phyloP scores from a whole-genome alignment of 2,329 filamentous ascomycete species.

The Orbilia brochopaga region DNA sequence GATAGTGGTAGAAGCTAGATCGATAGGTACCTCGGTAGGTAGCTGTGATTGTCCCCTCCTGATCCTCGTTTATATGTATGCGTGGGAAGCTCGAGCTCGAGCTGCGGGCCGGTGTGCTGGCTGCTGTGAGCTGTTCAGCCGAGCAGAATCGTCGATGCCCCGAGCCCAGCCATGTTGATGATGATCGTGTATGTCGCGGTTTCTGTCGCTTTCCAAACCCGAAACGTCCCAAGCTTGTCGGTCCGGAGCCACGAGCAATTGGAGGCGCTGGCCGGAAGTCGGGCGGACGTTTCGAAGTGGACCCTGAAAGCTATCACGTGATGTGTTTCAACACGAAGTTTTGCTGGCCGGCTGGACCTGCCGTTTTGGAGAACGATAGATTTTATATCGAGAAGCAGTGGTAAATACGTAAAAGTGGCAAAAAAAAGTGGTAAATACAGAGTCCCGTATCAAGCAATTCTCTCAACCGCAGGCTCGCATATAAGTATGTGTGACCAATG shows the following conservation, averaged over 20 bases:
- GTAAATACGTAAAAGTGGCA: neutral
- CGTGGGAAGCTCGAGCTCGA: slow-evolving; percentile 22
- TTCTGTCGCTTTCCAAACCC: slow-evolving; percentile 38
- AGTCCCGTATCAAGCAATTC: neutral
- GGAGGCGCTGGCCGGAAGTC: slow-evolving; percentile 34
- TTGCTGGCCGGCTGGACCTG: slow-evolving; percentile 18
- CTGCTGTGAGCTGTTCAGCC: slow-evolving; percentile 26
- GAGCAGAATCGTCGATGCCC: slow-evolving; percentile 24
- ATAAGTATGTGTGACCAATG: neutral
- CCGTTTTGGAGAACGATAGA: neutral
- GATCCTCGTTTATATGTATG: slow-evolving; percentile 24
- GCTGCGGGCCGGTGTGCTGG: neutral
- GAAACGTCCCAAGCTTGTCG: slow-evolving; percentile 28
- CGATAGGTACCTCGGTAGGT: no score
- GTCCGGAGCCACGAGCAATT: slow-evolving; percentile 26
- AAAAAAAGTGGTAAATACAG: neutral
- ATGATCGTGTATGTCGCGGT: slow-evolving; percentile 21
- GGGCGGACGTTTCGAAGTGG: slow-evolving; percentile 46
- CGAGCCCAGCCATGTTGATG: slow-evolving; percentile 42
- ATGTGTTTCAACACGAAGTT: slow-evolving; percentile 31
- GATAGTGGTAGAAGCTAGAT: no score
- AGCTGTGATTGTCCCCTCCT: slow-evolving; percentile 35
- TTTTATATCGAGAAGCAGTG: neutral
- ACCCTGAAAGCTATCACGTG: slow-evolving; percentile 46
- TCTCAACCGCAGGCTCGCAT: neutral